A percentile compares a stretch with the other conserved stretches of the same genome.
Evolutionary conservation across 2,329 filamentous ascomycete species (phyloP).

Genomic region (Biscogniauxia marginata): DNA sequence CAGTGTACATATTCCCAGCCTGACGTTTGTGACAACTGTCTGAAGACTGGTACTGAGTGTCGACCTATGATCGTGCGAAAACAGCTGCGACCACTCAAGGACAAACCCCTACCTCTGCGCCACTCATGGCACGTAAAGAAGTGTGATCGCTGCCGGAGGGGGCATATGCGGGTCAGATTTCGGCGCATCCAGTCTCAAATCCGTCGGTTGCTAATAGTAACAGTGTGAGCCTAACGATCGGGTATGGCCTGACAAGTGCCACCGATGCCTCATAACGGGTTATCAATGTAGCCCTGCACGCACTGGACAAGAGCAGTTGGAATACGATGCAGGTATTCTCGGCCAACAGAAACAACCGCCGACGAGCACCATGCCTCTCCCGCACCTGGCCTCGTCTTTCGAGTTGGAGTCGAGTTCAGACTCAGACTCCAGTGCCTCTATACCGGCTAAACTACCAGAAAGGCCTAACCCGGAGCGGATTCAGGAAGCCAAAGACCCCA

Average conservation of each 20-base stretch:
- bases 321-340: background rate
- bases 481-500: background rate
- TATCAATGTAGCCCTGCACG: background rate
- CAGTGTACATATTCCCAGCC: background rate
- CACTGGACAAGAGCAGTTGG: background rate
- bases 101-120: background rate
- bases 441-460: background rate
- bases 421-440: background rate
- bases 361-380: background rate
- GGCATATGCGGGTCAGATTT: background rate
- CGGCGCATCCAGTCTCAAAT: background rate
- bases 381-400: background rate
- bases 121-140: background rate
- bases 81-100: background rate
- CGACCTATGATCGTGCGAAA: background rate
- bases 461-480: background rate
- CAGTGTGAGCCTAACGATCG: background rate
- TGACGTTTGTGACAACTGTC: background rate
- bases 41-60: background rate
- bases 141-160: background rate
- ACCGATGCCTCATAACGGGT: background rate
- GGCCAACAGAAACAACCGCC: background rate
- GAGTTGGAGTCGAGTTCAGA: background rate
- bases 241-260: background rate
- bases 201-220: background rate